Evolutionary conservation across 306 rosid genomes (phyloP).

Genomic region (Glycyrrhiza uralensis): DNA sequence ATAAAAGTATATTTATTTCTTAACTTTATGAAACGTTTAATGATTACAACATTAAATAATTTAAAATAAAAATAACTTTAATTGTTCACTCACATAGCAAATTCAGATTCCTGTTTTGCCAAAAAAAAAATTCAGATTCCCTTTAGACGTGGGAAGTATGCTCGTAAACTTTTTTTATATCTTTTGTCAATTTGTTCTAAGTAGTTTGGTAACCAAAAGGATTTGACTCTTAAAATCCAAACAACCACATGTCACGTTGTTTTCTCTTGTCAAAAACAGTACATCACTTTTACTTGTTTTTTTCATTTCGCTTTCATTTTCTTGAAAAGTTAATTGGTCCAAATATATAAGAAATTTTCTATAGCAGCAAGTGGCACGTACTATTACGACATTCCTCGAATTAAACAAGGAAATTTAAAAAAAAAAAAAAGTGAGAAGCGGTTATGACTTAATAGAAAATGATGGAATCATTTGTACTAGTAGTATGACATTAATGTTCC

Average conservation of each 20-base stretch:
- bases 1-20: too few species aligned
- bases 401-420: not conserved
- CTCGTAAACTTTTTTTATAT: too few species aligned
- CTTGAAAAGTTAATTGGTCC: not conserved
- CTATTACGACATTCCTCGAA: not conserved
- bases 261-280: not conserved
- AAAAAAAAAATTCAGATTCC: too few species aligned
- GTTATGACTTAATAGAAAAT: conserved; percentile 27
- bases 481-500: not conserved
- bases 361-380: conserved; percentile 4
- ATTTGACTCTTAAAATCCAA: not conserved
- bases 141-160: too few species aligned
- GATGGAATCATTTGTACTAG: not conserved
- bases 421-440: not conserved
- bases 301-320: not conserved
- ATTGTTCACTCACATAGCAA: too few species aligned
- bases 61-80: too few species aligned
- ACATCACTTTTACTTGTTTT: not conserved
- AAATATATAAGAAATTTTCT: not conserved
- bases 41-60: too few species aligned
- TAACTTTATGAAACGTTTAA: too few species aligned
- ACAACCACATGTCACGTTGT: not conserved
- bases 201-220: too few species aligned
- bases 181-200: too few species aligned
- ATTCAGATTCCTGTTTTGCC: too few species aligned